Conservation (phyloP, 108 stramenopile species). For the Nitzschia putrida region DNA sequence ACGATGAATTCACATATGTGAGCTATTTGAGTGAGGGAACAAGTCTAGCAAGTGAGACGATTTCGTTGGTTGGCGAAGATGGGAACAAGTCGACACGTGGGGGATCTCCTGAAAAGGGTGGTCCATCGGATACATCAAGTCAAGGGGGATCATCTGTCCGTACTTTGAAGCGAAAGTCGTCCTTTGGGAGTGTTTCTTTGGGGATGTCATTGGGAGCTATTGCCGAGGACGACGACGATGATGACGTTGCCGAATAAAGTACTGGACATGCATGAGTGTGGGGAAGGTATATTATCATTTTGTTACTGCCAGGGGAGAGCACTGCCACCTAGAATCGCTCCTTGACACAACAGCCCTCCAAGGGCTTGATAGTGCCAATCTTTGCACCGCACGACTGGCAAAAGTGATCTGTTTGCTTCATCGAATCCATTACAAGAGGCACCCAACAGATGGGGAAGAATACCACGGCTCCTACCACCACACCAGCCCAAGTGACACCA, state of each 20-base stretch:
- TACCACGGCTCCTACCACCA: slow-evolving; percentile 11
- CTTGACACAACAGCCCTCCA: slow-evolving; percentile 32
- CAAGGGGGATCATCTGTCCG: neutral
- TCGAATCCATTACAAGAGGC: slow-evolving; percentile 28
- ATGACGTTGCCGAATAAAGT: neutral
- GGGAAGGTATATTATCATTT: too few relatives aligned
- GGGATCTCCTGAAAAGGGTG: neutral
- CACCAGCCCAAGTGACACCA: slow-evolving; percentile 23
- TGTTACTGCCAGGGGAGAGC: too few relatives aligned
- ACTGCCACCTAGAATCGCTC: neutral
- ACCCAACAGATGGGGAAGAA: slow-evolving; percentile 33
- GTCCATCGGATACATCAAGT: too few relatives aligned
- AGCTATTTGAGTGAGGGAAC: slow-evolving; percentile 12
- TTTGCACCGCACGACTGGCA: slow-evolving; percentile 26
- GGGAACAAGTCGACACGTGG: neutral
- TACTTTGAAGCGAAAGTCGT: neutral
- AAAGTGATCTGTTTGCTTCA: slow-evolving; percentile 36
- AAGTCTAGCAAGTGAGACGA: neutral
- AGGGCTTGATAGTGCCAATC: slow-evolving; percentile 33
- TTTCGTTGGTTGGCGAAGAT: neutral
- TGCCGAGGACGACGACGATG: neutral
- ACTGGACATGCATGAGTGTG: too few relatives aligned
- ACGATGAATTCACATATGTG: slow-evolving; percentile 7
- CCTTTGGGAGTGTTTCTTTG: neutral
- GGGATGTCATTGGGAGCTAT: neutral